Evolutionary conservation across 2,329 filamentous ascomycete genomes (phyloP).

Genomic region (Venturia asperata): DNA sequence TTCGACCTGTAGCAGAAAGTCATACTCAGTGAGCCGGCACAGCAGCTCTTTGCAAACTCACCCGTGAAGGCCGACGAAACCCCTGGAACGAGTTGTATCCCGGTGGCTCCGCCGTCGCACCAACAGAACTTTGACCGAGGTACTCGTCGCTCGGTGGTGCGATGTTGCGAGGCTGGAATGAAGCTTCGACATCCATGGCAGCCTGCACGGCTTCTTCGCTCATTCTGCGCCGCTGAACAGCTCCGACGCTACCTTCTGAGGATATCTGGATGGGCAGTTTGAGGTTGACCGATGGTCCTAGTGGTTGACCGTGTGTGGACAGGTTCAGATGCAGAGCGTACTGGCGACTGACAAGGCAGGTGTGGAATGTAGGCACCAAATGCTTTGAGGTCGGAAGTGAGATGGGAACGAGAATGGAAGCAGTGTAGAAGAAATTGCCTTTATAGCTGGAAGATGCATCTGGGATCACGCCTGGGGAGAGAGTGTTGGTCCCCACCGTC

Average conservation of each 20-base stretch:
- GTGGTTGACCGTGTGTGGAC: slow-evolving; percentile 41
- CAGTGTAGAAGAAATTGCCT: slow-evolving; percentile 50
- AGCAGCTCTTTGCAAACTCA: not conserved
- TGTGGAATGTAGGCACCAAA: slow-evolving; percentile 63
- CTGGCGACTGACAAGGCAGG: slow-evolving; percentile 57
- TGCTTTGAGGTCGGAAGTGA: slow-evolving; percentile 53
- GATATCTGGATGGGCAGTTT: slow-evolving; percentile 43
- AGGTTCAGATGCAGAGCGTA: slow-evolving; percentile 57
- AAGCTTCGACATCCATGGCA: slow-evolving; percentile 7
- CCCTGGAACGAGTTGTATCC: slow-evolving; percentile 8
- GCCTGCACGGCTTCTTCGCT: slow-evolving; percentile 8
- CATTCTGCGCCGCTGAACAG: slow-evolving; percentile 1
- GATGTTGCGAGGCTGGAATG: slow-evolving; percentile 15
- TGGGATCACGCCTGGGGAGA: slow-evolving; percentile 28
- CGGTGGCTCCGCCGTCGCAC: not conserved
- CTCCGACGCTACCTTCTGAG: slow-evolving; percentile 28
- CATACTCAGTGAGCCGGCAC: slow-evolving; percentile 4
- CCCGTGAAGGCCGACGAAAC: not conserved
- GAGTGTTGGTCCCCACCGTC: slow-evolving; percentile 27
- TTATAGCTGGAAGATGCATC: slow-evolving; percentile 36
- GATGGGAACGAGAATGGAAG: slow-evolving; percentile 57
- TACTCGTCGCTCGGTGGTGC: slow-evolving; percentile 13
- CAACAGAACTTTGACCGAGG: slow-evolving; percentile 1
- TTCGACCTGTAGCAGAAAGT: not conserved
- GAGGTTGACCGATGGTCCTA: slow-evolving; percentile 30